Base-by-base conservation (phyloP, 257 asterid species). In the Penstemon barbatus region DNA sequence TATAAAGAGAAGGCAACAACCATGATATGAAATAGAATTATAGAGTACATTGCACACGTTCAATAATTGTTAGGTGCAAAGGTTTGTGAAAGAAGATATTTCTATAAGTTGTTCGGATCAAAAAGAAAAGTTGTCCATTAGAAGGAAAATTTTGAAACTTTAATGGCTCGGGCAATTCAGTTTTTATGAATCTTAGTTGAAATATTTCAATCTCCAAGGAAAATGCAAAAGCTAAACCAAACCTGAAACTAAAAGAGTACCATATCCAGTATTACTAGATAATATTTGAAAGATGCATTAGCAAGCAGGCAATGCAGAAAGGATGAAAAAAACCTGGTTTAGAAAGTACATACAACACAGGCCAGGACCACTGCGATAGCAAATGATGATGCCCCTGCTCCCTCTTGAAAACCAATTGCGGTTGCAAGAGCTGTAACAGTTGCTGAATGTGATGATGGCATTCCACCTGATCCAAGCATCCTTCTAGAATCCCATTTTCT, bases 361-460 rank as follows among this genome's bases (percentile, higher is more conserved):
- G 99, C 96, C 91, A 93, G 81, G 87, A 90, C 83, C 69, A 89
- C 86, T 0, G 99, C 96, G 70, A 93, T 87, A 19, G 96, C 96
- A 65, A 90, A 93, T 62, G 94, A 77, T 54, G 96, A 74, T 72
- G 82, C 88, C 18, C 91, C 92, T 4, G 79, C 68, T 63, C 99
- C 99, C 51, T 90, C 99, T 69, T 81, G 86, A 78, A 93, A 58
- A 12, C 90, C 94, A 73, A 93, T 83, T 75, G 95, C 89, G 53
- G 83, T 74, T 70, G 94, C 91, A 61, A 93, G 96, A 52, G 99
- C 92, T 6, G 85, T 85, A 40, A 93, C 97, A 25, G 92, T 84
- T 51, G 99, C 95, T 63, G 97, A 90, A 87, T 90, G 99, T 53
- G 96, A 93, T 42, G 99, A 93, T 13, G 99, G 99, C 99, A 93